Base-by-base conservation (phyloP, 2,329 filamentous ascomycete species). In the Diplodia seriata region DNA sequence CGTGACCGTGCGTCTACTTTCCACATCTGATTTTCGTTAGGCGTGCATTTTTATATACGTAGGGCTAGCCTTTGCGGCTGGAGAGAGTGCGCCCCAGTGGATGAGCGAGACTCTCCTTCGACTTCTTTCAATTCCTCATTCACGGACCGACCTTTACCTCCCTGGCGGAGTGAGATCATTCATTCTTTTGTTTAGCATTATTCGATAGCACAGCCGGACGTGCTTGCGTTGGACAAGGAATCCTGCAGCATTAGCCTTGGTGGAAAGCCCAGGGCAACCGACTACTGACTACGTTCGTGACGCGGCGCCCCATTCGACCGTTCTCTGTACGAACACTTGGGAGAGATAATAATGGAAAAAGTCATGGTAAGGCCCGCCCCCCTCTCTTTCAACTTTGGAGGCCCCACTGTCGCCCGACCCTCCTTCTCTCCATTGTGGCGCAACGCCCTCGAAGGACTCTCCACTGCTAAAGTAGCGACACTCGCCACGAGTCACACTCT, bases 21-120 rank as follows among this genome's bases (percentile, higher is more conserved):
- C 23, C 47, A 43, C 50, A 63, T 23, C 18, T 18, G 29, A 51
- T 26, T 14, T 18, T 43, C 50, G 20, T 63, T 18, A 53, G 43
- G 59, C 59, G 59, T 51, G 31, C 59, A 59, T 43, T 49, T 63
- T 43, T 63, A 63, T 63, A 63, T 63, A 63, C 59, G 59, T 63
- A 63, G 59, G 47, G 59, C 59, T 63, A 29, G 20, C 59, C 47
- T 38, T 15, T 5, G 29, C 9, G 18, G 47, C 38, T 31, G 38
- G 26, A 26, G 11, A 47, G 29, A 18, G n/a, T 18, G n/a, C 29
- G 20, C 11, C 15, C 23, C 11, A 23, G 18, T 23, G 59, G 23
- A 29, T 14, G 43, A 47, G 18, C 47, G 29, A 36, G 23, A 51
- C 31, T 40, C 36, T 51, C 11, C n/a, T 23, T n/a, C 18, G 50